A percentile compares a stretch with the other conserved stretches of the same genome.
Evolutionary conservation across 2,329 filamentous ascomycete genomes (phyloP).

Genomic region (Cordyceps cicadae): DNA sequence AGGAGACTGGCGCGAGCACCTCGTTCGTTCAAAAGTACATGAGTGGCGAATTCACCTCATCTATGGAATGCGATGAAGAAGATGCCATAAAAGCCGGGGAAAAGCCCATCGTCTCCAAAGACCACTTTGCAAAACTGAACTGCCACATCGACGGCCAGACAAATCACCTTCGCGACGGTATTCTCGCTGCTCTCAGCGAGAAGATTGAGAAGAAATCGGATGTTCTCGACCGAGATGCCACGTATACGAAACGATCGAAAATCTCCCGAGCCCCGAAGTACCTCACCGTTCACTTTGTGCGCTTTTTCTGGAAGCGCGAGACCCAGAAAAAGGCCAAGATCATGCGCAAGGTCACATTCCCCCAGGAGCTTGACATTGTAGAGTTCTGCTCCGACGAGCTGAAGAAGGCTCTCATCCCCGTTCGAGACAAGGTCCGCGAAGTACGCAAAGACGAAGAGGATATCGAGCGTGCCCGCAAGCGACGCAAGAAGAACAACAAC

Average conservation of each 20-base stretch:
- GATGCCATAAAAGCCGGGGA: slow-evolving; percentile 68
- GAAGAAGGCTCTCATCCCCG: slow-evolving; percentile 71
- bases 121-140: slow-evolving; percentile 84
- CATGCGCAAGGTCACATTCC: slow-evolving; percentile 97
- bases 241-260: slow-evolving; percentile 84
- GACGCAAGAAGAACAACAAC: slow-evolving; percentile 63
- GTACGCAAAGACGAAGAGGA: slow-evolving; percentile 93
- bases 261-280: slow-evolving; percentile 91
- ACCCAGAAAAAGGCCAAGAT: slow-evolving; percentile 99
- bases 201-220: slow-evolving; percentile 86
- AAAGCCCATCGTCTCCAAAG: slow-evolving; percentile 56
- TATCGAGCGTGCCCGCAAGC: slow-evolving; percentile 81
- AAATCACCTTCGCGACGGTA: slow-evolving; percentile 86
- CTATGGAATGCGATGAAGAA: slow-evolving; percentile 76
- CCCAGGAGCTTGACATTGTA: slow-evolving; percentile 81
- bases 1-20: slow-evolving; percentile 39
- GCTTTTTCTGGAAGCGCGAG: slow-evolving; percentile 95
- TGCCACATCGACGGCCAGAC: slow-evolving; percentile 86
- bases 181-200: slow-evolving; percentile 72
- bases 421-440: slow-evolving; percentile 94
- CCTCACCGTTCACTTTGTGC: slow-evolving; percentile 91
- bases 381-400: slow-evolving; percentile 94
- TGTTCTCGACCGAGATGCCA: slow-evolving; percentile 65
- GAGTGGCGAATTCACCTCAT: slow-evolving; percentile 69
- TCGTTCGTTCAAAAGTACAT: slow-evolving; percentile 90